Percentiles rank a stretch among this genome's conserved stretches.
Evolutionary conservation across 371 early-diverging fungal genomes (phyloP).

Genomic region (Mortierella sp.): DNA sequence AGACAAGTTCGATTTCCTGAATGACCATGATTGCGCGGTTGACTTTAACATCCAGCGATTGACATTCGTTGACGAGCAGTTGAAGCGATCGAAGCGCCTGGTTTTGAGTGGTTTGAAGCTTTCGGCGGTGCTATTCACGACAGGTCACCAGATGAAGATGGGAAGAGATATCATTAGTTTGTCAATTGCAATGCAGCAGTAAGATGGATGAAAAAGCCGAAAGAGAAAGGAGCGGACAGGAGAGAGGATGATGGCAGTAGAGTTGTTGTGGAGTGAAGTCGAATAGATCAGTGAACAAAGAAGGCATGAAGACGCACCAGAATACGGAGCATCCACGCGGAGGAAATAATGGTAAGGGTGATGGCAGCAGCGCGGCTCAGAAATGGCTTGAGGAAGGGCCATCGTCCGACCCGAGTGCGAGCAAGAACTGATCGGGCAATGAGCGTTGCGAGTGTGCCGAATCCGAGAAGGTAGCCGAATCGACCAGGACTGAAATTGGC

Average conservation of each 20-base stretch:
- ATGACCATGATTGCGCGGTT: slow-evolving; percentile 73
- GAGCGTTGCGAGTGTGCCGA: slow-evolving; percentile 37
- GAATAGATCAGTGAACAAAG: neutral
- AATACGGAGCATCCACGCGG: slow-evolving; percentile 52
- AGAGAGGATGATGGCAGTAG: neutral
- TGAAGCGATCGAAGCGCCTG: slow-evolving; percentile 65
- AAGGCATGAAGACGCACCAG: slow-evolving; percentile 27
- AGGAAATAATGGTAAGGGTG: slow-evolving; percentile 38
- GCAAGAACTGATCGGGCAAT: slow-evolving; percentile 38
- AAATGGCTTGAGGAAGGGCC: slow-evolving; percentile 36
- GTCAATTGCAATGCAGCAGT: neutral
- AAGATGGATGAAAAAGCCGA: neutral
- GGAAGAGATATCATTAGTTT: neutral
- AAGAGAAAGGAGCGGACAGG: neutral
- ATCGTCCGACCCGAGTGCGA: slow-evolving; percentile 38
- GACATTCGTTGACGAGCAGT: slow-evolving; percentile 65
- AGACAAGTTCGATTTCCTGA: slow-evolving; percentile 81
- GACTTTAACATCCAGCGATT: slow-evolving; percentile 69
- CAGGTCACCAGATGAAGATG: neutral
- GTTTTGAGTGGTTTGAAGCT: slow-evolving; percentile 66
- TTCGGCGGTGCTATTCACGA: slow-evolving; percentile 60
- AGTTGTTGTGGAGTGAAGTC: neutral
- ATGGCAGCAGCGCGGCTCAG: slow-evolving; percentile 37
- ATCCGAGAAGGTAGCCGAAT: slow-evolving; percentile 51
- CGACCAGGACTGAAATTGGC: slow-evolving; percentile 43